Evolutionary conservation across 2,329 filamentous ascomycete species (phyloP).

Genomic region (Fusarium napiforme): DNA sequence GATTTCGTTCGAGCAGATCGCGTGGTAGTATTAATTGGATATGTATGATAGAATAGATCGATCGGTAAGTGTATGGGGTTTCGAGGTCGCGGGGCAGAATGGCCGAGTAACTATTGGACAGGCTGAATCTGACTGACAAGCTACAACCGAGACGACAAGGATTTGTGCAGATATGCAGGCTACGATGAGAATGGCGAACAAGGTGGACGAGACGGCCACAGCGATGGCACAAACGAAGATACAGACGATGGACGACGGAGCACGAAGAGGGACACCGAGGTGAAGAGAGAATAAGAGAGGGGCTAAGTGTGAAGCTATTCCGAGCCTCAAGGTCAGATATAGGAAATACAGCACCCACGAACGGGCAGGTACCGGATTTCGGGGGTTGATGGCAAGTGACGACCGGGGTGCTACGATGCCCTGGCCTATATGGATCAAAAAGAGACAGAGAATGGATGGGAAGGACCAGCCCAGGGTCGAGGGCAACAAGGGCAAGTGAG

Average conservation of each 20-base stretch:
- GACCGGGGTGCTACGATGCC: slow-evolving; percentile 34
- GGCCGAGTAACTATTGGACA: slow-evolving; percentile 26
- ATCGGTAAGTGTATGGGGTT: slow-evolving; percentile 24
- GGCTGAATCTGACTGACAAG: slow-evolving; percentile 31
- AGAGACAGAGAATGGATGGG: slow-evolving; percentile 22
- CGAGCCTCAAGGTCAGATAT: slow-evolving; percentile 42
- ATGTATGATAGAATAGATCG: slow-evolving; percentile 26
- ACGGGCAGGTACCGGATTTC: slow-evolving; percentile 36
- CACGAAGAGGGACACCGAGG: slow-evolving; percentile 24
- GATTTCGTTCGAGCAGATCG: slow-evolving; percentile 14
- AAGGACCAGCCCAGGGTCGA: slow-evolving; percentile 24
- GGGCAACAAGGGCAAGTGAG: slow-evolving; percentile 30
- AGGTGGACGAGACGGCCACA: slow-evolving; percentile 10
- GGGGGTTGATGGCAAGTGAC: slow-evolving; percentile 36
- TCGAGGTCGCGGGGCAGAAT: slow-evolving; percentile 31
- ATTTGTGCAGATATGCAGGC: slow-evolving; percentile 19
- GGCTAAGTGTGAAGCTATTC: slow-evolving; percentile 45
- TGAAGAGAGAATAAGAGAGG: slow-evolving; percentile 25
- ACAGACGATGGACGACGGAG: slow-evolving; percentile 18
- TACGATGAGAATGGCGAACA: slow-evolving; percentile 26
- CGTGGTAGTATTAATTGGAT: slow-evolving; percentile 24
- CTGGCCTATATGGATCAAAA: slow-evolving; percentile 17
- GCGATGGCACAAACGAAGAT: slow-evolving; percentile 1
- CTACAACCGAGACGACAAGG: slow-evolving; percentile 27
- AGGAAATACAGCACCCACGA: slow-evolving; percentile 35